Evolutionary conservation across 2,329 filamentous ascomycete genomes (phyloP), one percentile per base, ranked within the genome.

Genomic region (Ambrosiella beaveri): DNA sequence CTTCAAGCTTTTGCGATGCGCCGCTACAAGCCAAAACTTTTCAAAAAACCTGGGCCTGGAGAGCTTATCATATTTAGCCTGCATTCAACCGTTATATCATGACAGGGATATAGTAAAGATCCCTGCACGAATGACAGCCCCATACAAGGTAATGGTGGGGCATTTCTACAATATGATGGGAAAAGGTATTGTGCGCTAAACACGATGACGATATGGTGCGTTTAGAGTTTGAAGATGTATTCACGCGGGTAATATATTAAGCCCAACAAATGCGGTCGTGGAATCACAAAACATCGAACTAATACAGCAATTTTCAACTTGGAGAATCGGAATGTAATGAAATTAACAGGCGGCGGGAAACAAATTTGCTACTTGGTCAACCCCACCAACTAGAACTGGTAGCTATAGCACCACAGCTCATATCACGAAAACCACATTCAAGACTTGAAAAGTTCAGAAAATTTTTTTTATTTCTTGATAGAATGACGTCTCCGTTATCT

Each of bases 21-120:
- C 53, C 61, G 45, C 55, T 55, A 40, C 49, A 61, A 55, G 7
- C 57, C 62, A 63, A 63, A 62, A 62, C 61, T 63, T 63, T 63
- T 59, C 61, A 49, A 62, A 60, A 63, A 61, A 40, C 44, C 40
- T 51, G 52, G 54, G 57, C 56, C 38, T 45, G 51, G 41, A 36
- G 49, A 38, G 51, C 54, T 62, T 63, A 57, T 60, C 58, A 17
- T 7, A 54, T 36, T 50, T 57, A 57, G 27, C 58, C 58, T 40
- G 11, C 2, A 15, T 49, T 60, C 49, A 57, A 2, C 58, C 58
- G 55, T 38, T 60, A 60, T 60, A 54, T 6, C 9, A 55, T 15
- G 17, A 7, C 38, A 15, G 17, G 39, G 17, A 51, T 36, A 51
- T 11, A 36, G 19, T 2, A 11, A 27, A 51, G 6, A 51, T 51